Conservation (phyloP, 805 yeast species). For the Myxozyma lipomycoides region DNA sequence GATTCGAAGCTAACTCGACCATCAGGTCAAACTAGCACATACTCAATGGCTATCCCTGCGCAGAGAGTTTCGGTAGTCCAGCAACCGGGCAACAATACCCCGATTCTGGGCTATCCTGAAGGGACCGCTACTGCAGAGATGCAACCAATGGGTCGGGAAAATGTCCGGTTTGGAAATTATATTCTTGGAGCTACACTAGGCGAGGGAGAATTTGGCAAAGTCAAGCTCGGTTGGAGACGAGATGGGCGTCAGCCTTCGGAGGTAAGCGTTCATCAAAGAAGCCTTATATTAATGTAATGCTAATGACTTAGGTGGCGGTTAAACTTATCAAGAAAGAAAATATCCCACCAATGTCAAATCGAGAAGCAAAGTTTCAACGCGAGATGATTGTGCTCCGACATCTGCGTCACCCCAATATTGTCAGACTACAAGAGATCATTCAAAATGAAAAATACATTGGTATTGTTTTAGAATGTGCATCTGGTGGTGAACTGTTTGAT, state of each 20-base stretch:
- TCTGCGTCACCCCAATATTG: constrained; percentile 86
- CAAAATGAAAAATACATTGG: constrained; percentile 95
- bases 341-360: constrained; percentile 78
- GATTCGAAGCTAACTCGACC: too few relatives aligned
- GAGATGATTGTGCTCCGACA: constrained; percentile 88
- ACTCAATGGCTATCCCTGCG: constrained; percentile 1
- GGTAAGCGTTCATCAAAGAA: constrained; percentile 33
- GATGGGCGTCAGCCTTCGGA: constrained; percentile 52
- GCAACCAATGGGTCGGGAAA: constrained; percentile 21
- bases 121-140: constrained; percentile 20
- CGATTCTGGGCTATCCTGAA: neutral
- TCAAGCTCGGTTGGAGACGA: constrained; percentile 92
- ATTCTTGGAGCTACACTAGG: constrained; percentile 90
- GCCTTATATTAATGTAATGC: constrained; percentile 38
- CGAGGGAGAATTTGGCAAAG: constrained; percentile 98
- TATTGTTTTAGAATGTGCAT: constrained; percentile 91
- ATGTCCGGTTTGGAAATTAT: constrained; percentile 72
- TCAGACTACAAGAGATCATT: constrained; percentile 83
- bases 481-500: constrained; percentile 95
- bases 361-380: constrained; percentile 83
- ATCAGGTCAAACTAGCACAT: too few relatives aligned
- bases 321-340: constrained; percentile 85
- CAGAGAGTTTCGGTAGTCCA: neutral
- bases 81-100: neutral
- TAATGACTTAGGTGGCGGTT: constrained; percentile 93